Conservation (phyloP, 768 basidiomycete species). For the Tephrocybe sp. region DNA sequence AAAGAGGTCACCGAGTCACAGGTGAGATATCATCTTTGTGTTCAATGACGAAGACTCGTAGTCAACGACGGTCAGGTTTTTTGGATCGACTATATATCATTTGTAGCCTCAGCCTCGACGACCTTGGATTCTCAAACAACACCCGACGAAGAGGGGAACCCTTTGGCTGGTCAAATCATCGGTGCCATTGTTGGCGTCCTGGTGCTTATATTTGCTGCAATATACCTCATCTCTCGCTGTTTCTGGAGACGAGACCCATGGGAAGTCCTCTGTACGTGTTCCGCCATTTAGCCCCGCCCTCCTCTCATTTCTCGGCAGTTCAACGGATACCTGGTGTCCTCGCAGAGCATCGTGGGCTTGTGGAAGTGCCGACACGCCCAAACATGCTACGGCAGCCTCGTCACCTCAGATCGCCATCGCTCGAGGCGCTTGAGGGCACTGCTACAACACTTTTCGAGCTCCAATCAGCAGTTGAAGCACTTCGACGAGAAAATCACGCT, state of each 20-base stretch:
- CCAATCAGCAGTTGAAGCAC: not conserved
- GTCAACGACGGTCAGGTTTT: slow-evolving; percentile 4
- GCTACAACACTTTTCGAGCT: not conserved
- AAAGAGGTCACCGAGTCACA: slow-evolving; percentile 14
- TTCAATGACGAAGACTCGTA: too few species aligned
- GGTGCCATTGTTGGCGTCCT: not conserved
- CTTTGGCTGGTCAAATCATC: not conserved
- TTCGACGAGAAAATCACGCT: not conserved
- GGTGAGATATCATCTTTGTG: slow-evolving; percentile 7
- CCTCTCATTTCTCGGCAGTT: not conserved
- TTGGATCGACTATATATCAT: slow-evolving; percentile 17
- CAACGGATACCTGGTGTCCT: not conserved
- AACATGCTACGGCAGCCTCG: not conserved
- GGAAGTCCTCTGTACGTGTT: not conserved
- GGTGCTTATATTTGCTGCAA: not conserved
- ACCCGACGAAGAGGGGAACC: not conserved
- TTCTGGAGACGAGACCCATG: not conserved
- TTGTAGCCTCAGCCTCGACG: slow-evolving; percentile 12
- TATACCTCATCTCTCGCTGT: not conserved
- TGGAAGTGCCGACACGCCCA: not conserved
- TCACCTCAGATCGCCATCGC: not conserved
- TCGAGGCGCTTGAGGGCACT: too few species aligned
- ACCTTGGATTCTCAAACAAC: not conserved
- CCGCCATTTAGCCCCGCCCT: not conserved
- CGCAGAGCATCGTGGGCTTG: not conserved